Conservation (phyloP, 257 asterid species). For the Solanum medicagineum region DNA sequence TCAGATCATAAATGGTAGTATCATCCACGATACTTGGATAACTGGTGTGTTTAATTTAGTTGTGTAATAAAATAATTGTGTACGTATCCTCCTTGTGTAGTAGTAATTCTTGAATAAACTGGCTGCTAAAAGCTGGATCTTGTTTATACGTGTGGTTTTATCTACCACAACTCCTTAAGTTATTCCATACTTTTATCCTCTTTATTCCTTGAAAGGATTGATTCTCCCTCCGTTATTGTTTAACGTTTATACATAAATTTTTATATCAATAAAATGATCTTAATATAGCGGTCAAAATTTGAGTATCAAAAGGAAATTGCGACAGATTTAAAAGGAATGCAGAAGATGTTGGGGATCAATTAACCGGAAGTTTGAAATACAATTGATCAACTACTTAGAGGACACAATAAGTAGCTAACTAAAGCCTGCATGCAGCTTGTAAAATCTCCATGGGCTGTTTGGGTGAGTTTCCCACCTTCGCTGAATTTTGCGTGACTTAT, state of each 20-base stretch:
- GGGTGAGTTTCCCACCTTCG: neutral
- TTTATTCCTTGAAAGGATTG: too few species aligned
- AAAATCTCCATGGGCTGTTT: neutral
- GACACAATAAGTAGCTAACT: neutral
- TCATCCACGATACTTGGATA: neutral
- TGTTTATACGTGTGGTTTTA: neutral
- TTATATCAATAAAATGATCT: too few species aligned
- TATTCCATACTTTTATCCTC: neutral
- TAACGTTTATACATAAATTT: too few species aligned
- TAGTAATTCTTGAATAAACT: neutral
- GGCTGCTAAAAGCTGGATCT: neutral
- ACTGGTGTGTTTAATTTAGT: neutral
- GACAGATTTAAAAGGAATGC: too few species aligned
- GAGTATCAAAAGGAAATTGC: too few species aligned
- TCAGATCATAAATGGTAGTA: neutral
- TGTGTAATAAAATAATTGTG: neutral
- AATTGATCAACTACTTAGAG: too few species aligned
- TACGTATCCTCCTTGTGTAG: neutral
- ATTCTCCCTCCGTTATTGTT: too few species aligned
- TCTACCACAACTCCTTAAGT: neutral
- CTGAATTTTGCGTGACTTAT: neutral
- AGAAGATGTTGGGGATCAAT: neutral
- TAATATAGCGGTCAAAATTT: too few species aligned
- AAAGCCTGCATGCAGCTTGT: neutral
- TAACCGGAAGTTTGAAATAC: neutral